Evolutionary conservation across 192 early-diverging fungal species (phyloP), one percentile per base, ranked within the genome.

Genomic region (Chytriomyces hyalinus): DNA sequence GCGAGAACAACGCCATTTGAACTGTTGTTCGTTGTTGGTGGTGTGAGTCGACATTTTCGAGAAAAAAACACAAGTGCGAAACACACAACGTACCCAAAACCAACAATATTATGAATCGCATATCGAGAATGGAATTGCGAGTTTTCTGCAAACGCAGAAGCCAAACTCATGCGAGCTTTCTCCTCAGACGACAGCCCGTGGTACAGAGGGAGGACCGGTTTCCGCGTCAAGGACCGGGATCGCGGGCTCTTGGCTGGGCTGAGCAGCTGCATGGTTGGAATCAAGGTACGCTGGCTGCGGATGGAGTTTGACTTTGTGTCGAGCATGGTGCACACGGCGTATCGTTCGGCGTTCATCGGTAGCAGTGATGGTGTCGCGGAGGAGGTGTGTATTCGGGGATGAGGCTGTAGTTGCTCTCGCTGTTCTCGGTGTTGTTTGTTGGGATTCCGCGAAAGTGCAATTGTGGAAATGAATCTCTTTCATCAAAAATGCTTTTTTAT

Each of bases 1-100:
- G 61, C 69, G 10, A 79, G 78, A 17, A 79, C 78, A 64, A 59
- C 70, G 49, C 78, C 78, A 48, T 78, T 78, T 60, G 77, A 73
- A 15, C 77, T 70, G 62, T 36, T 36, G 36, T 36, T 36, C 3
- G 36, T 36, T 2, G 36, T 36, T 36, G 36, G 36, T 36, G 36
- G 36, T 36, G 36, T 36, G 36, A 36, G 36, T 36, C 36, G 4
- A 36, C 36, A 36, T 36, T 36, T 36, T 36, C 36, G 36, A 36
- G 1, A 4, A 36, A 36, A 36, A 26, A 26, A 26, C 24, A 2
- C 36, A 36, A 36, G 36, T 36, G 36, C 36, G 36, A 36, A 36
- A 36, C 36, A 36, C 36, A 36, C 36, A 53, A 74, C 74, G 44
- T 70, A 17, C 6, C 78, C 78, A 57, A 79, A 79, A 0, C 78